Conservation (phyloP, 805 yeast genomes). For the Hyphopichia homilentoma region DNA sequence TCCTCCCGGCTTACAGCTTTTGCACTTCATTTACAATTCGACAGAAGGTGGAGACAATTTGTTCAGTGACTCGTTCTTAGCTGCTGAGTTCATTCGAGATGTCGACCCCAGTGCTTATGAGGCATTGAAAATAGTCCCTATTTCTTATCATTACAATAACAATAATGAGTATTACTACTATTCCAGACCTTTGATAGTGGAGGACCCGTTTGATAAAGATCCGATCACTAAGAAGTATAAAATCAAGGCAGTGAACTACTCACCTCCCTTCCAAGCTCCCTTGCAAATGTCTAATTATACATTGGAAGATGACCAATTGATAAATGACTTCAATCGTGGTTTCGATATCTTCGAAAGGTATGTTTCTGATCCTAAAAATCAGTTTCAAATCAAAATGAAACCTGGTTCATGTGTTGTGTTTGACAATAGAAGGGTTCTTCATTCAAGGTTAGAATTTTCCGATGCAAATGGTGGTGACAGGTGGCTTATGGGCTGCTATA, state of each 20-base stretch:
- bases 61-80: slow-evolving; percentile 68
- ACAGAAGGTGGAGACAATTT: slow-evolving; percentile 65
- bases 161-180: slow-evolving; percentile 60
- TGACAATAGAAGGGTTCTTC: slow-evolving; percentile 67
- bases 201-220: slow-evolving; percentile 28
- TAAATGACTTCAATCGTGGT: slow-evolving; percentile 58
- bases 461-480: slow-evolving; percentile 48
- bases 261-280: slow-evolving; percentile 85
- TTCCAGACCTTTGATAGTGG: slow-evolving; percentile 60
- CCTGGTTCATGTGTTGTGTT: slow-evolving; percentile 65
- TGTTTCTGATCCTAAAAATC: slow-evolving; percentile 50
- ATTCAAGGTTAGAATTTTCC: slow-evolving; percentile 49
- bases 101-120: slow-evolving; percentile 59
- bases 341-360: slow-evolving; percentile 56
- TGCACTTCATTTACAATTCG: slow-evolving; percentile 56
- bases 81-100: slow-evolving; percentile 53
- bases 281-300: slow-evolving; percentile 54
- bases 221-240: slow-evolving; percentile 16
- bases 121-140: slow-evolving; percentile 59
- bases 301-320: slow-evolving; percentile 29
- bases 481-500: slow-evolving; percentile 74
- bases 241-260: slow-evolving; percentile 57
- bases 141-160: slow-evolving; percentile 65
- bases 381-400: slow-evolving; percentile 48
- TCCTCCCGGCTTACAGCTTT: slow-evolving; percentile 74